Base-by-base conservation (phyloP, 2,329 filamentous ascomycete genomes). In the Epicoccum sorghinum region DNA sequence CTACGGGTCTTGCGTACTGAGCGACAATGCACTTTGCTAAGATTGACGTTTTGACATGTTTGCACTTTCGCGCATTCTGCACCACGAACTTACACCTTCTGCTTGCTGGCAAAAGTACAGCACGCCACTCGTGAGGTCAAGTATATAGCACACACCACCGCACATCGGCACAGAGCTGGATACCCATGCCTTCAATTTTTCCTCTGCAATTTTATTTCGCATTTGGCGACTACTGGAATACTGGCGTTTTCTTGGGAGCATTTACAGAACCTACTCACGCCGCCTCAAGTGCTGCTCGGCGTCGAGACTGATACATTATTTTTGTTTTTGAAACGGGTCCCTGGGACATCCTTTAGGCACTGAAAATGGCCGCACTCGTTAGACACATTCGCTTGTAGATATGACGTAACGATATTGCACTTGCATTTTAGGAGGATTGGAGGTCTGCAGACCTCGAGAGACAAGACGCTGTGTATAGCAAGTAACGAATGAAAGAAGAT, bases 1-100 rank as follows among this genome's bases (percentile, higher is more conserved):
- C 60, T 23, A 60, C 65, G 18, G 71, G 69, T n/a, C 68, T 59
- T 52, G 69, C 65, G 32, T 72, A 70, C 52, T 73, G 67, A 32
- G 47, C 9, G 40, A 27, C 38, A 22, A 44, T 5, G 22, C 25
- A 10, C 29, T 9, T 24, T 35, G 30, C 13, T 32, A 45, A 41
- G 36, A 32, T 23, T 51, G 22, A 4, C 30, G 35, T 46, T 27
- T 24, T 8, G 41, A 14, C 48, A 46, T 24, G 42, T 52, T 27
- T 14, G 18, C 13, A 33, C 44, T 10, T 52, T 43, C 30, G n/a
- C 46, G 36, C 37, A 30, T 24, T 42, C 36, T 46, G 27, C 18
- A 46, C 22, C 23, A 29, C 4, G 13, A n/a, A 23, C 4, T 46
- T 25, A 14, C 23, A 5, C 18, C 36, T 13, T 6, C 18, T 18